Conservation (phyloP, 177 flowering plant genomes). For the Tripterygium wilfordii region DNA sequence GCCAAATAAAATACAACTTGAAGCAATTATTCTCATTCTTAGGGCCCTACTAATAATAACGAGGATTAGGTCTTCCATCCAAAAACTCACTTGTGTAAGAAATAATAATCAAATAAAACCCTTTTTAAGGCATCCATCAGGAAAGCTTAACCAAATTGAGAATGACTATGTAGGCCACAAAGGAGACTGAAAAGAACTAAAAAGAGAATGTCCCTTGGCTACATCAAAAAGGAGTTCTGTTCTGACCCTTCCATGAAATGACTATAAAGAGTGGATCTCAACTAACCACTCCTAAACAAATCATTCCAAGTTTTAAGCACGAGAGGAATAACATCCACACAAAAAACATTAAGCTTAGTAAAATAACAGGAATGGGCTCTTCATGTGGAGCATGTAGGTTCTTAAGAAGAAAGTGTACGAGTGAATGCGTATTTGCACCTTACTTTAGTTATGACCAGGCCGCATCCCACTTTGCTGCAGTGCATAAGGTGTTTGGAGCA, state of each 20-base stretch:
- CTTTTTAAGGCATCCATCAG: conserved; percentile 22
- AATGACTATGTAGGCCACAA: conserved; percentile 54
- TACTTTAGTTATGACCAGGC: conserved; percentile 66
- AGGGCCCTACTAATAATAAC: conserved; percentile 13
- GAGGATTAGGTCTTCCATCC: conserved; percentile 18
- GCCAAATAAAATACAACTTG: background rate
- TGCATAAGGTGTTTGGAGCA: conserved; percentile 83
- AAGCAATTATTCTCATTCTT: conserved; percentile 10
- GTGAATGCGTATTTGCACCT: conserved; percentile 70
- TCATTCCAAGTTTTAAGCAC: background rate
- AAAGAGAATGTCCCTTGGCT: conserved; percentile 22
- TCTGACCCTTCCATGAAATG: conserved; percentile 10
- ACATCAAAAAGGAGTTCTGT: conserved; percentile 8
- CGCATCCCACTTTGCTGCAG: conserved; percentile 62
- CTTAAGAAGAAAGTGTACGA: conserved; percentile 63
- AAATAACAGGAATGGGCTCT: conserved; percentile 54
- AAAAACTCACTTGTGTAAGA: conserved; percentile 12
- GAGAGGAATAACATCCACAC: conserved; percentile 3
- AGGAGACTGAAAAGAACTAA: conserved; percentile 57
- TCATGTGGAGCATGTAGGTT: conserved; percentile 95
- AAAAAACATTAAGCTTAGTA: conserved; percentile 13
- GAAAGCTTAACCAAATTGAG: conserved; percentile 35
- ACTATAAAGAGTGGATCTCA: conserved; percentile 32
- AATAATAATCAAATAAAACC: conserved; percentile 16
- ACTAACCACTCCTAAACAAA: conserved; percentile 15